Base-by-base conservation (phyloP, 345 rosid genomes). In the Brassica incana region DNA sequence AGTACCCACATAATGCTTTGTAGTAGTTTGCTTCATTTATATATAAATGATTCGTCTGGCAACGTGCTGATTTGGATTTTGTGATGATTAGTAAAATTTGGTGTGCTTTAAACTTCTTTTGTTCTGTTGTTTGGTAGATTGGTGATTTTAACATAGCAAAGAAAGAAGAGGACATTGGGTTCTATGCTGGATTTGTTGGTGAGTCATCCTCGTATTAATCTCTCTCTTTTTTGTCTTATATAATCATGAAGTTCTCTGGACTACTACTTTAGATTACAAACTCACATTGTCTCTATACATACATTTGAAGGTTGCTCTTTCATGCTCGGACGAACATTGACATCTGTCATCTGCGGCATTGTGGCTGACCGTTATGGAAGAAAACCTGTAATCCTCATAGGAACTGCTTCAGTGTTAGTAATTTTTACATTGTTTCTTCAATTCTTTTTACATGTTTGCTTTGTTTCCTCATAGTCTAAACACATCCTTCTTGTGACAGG, bases 311-410 rank as follows among this genome's bases (percentile, higher is more conserved):
- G 98, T 33, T 88, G 93, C 73, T 77, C 99, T 11, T 89, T 85
- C 78, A 93, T 95, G 99, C 86, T 91, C 38, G 99, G 96, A 5
- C 81, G 99, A 89, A 93, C 98, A 27, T 83, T 89, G 76, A 95
- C 99, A 48, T 95, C 99, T 32, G 90, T 89, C 12, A 5, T 85
- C 5, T 95, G 99, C 93, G 98, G 99, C 64, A 10, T 91, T 5
- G 80, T 93, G 58, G 90, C 99, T 16, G 99, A 95, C 81, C 97
- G 90, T 77, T 89, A 88, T 81, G 99, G 99, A 65, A 85, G 99
- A 83, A 95, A 88, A 79, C 99, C 96, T n/a, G 91, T 93, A 2
- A 91, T 95, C 62, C 74, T 95, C 40, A 75, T 90, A 0, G 99
- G 98, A 73, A 89, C 88, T 5, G 58, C 69, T 6, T 5, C 93